These are phyloP conservation scores for Epichloe brachyelytri DNA, from an alignment of 2,329 filamentous ascomycete genomes.

Conservation along the genomic window DNA sequence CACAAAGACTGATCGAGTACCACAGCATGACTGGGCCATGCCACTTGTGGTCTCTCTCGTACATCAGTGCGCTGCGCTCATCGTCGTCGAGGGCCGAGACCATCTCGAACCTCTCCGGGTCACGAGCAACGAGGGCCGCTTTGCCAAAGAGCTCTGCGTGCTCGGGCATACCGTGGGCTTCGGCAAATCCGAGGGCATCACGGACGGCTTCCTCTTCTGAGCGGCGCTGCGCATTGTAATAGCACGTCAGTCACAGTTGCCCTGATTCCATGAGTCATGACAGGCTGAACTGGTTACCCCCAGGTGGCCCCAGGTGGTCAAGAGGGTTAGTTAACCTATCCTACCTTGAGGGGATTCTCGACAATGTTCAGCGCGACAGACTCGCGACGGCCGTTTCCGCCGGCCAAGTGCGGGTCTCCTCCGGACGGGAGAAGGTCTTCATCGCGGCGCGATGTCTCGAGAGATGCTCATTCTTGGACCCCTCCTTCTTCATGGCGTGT, in stretches of 20 bases:
- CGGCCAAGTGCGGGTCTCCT: not conserved
- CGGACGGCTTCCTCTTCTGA: slow-evolving; percentile 11
- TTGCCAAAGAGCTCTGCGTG: slow-evolving; percentile 26
- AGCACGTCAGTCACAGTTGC: not conserved
- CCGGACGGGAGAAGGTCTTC: slow-evolving; percentile 4
- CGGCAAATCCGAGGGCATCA: slow-evolving; percentile 36
- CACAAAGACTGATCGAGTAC: slow-evolving; percentile 35
- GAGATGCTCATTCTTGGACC: too few species aligned
- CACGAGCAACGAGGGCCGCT: slow-evolving; percentile 17
- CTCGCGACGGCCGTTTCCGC: slow-evolving; percentile 8
- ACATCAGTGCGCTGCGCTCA: slow-evolving; percentile 19
- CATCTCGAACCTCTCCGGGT: slow-evolving; percentile 11
- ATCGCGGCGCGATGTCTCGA: slow-evolving; percentile 4
- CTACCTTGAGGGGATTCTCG: slow-evolving; percentile 20
- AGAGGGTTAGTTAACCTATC: not conserved
- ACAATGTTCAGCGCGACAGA: slow-evolving; percentile 20
- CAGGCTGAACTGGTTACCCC: not conserved
- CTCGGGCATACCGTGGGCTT: slow-evolving; percentile 30
- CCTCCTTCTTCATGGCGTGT: too few species aligned
- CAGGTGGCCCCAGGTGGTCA: not conserved
- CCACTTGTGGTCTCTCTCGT: slow-evolving; percentile 45
- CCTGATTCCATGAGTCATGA: too few species aligned
- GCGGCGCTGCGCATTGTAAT: slow-evolving; percentile 8
- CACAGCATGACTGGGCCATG: slow-evolving; percentile 28
- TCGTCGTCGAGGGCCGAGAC: slow-evolving; percentile 12